A percentile compares a stretch with the other conserved stretches of the same genome.
Conservation (phyloP, 1,284 basidiomycete genomes). For the Cystobasidium slooffiae region DNA sequence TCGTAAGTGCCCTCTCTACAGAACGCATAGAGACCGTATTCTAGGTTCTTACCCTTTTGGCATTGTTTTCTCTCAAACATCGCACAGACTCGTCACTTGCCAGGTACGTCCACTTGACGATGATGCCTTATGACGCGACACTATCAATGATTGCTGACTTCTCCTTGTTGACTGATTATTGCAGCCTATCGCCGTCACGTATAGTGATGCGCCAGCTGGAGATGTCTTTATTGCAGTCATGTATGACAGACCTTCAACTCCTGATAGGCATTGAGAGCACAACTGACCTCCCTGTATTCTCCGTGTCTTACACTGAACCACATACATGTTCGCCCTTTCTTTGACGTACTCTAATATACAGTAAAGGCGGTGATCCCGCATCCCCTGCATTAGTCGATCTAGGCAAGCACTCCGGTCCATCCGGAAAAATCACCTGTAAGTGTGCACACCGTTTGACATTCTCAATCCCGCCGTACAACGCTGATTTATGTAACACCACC, state of each 20-base stretch:
- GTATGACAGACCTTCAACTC: background rate
- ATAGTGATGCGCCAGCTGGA: slow-evolving; percentile 12
- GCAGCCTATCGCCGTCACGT: slow-evolving; percentile 26
- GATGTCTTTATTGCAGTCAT: slow-evolving; percentile 31
- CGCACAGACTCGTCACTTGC: slow-evolving; percentile 7
- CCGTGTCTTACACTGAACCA: background rate
- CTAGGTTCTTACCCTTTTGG: background rate
- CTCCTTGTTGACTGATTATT: background rate
- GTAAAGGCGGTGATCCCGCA: background rate
- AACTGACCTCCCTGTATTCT: background rate
- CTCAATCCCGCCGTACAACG: background rate
- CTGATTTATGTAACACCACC: background rate
- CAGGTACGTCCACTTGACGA: background rate
- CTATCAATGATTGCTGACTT: background rate
- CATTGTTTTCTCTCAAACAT: background rate
- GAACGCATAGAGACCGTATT: no score
- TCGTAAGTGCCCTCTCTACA: background rate
- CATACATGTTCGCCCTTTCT: background rate
- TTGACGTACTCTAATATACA: no score
- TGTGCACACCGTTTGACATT: background rate
- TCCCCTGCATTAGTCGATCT: slow-evolving; percentile 12
- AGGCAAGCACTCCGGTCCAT: slow-evolving; percentile 18
- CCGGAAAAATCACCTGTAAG: slow-evolving; percentile 22
- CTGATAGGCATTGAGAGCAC: no score
- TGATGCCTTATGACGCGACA: background rate